Percentiles rank a stretch among this genome's conserved stretches.
Evolutionary conservation across 495 filamentous ascomycete genomes (phyloP).

Genomic region (Cairneyella variabilis): DNA sequence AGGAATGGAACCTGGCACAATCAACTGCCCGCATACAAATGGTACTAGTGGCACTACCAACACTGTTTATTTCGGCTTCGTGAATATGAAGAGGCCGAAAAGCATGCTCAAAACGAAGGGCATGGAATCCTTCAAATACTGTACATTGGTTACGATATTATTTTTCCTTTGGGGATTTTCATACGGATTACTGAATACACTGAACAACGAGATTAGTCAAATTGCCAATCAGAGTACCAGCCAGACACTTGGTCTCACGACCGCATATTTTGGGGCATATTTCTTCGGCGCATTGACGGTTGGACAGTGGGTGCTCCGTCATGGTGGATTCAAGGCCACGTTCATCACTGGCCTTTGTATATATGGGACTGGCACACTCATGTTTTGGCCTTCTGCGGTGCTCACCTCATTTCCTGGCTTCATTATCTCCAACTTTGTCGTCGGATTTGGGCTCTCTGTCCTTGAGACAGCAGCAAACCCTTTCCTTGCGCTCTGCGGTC

Average conservation of each 20-base stretch:
- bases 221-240: conserved; percentile 35
- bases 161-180: conserved; percentile 90
- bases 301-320: conserved; percentile 59
- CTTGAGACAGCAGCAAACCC: conserved; percentile 67
- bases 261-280: conserved; percentile 48
- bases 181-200: conserved; percentile 73
- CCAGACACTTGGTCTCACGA: conserved; percentile 36
- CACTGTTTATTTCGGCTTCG: conserved; percentile 69
- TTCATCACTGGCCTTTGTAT: conserved; percentile 58
- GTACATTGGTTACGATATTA: conserved; percentile 64
- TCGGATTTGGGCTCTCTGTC: conserved; percentile 59
- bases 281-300: conserved; percentile 62
- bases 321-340: conserved; percentile 54
- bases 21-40: conserved; percentile 19
- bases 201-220: conserved; percentile 55
- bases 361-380: conserved; percentile 58
- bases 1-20: conserved; percentile 5
- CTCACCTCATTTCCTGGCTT: conserved; percentile 59
- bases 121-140: conserved; percentile 45
- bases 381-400: conserved; percentile 65
- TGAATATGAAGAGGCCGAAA: conserved; percentile 72
- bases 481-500: conserved; percentile 58
- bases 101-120: conserved; percentile 62
- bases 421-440: conserved; percentile 60
- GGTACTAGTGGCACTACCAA: conserved; percentile 22